A percentile compares a stretch with the other conserved stretches of the same genome.
These are phyloP conservation scores for Asterochloris sp. DNA, from an alignment of 139 green algal species.

Conservation along the genomic window DNA sequence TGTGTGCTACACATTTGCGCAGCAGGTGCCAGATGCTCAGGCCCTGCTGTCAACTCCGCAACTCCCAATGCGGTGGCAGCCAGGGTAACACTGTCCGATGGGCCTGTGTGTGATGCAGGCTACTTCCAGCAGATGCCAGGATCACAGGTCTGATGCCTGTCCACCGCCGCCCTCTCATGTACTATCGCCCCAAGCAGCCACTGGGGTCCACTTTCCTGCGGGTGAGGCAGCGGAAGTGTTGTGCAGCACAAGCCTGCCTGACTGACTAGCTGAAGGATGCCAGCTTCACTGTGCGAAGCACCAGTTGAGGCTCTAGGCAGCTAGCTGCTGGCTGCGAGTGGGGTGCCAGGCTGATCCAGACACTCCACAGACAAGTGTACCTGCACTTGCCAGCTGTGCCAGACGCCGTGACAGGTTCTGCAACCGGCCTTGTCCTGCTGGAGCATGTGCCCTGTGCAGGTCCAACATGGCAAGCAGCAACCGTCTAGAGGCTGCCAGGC, in stretches of 20 bases:
- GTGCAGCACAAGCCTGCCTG: neutral
- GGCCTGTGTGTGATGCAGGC: neutral
- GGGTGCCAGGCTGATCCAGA: too few relatives aligned
- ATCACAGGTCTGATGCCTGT: constrained; percentile 23
- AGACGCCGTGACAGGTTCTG: neutral
- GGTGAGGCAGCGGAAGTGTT: neutral
- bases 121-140: neutral
- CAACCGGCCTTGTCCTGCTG: neutral
- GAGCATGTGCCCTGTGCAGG: neutral
- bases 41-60: neutral
- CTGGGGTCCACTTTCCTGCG: constrained; percentile 27
- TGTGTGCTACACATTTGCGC: neutral
- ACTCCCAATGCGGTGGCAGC: neutral
- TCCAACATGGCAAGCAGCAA: neutral
- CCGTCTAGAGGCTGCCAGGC: neutral
- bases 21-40: too few relatives aligned
- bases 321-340: too few relatives aligned
- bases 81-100: neutral
- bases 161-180: constrained; percentile 51
- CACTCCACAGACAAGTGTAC: neutral
- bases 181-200: constrained; percentile 50
- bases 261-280: neutral
- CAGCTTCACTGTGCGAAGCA: too few relatives aligned
- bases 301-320: too few relatives aligned
- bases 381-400: neutral